Evolutionary conservation across 1,284 basidiomycete genomes (phyloP), one percentile per base, ranked within the genome.

Genomic region (Cryptococcus deneoformans): DNA sequence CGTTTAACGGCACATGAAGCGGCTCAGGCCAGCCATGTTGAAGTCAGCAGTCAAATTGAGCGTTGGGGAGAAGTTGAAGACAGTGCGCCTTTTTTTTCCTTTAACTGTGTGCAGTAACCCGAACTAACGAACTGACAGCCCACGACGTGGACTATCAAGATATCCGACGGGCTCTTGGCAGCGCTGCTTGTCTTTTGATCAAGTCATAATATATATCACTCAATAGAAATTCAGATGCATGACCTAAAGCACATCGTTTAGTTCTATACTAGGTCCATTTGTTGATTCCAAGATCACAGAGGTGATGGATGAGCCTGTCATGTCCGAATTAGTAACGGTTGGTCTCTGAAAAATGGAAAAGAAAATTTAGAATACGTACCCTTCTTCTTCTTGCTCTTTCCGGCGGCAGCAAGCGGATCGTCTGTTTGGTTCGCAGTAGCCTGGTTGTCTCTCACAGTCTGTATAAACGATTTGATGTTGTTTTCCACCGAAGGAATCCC

Each of bases 21-120:
- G 1, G 85, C 92, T 1, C 78, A 86, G 53, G 92, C 69, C 0
- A 85, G 92, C 5, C 88, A 91, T 59, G 95, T 96, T 7, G 96
- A 99, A 77, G 94, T 99, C 0, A 83, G 87, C 58, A 92, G 89
- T 71, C 96, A 99, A 79, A 97, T 97, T 61, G 85, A 95, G 76
- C 82, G 86, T 52, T 99, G 96, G 96, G 96, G 96, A 29, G 92
- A 96, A 78, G 96, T 99, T 0, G 96, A 99, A 80, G 96, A 99
- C 77, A 90, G 93, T 96, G 70, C 81, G 92, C 83, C 8, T 24
- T 34, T 1, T 14, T 9, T 49, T 9, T 20, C 3, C n/a, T n/a
- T 16, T 29, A 9, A 20, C 40, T 8, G 34, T 36, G 24, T 14
- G 8, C 44, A 9, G 16, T 14, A 12, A 7, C 9, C 16, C 6